Conservation (phyloP, 306 rosid species). For the Casuarina glauca region DNA sequence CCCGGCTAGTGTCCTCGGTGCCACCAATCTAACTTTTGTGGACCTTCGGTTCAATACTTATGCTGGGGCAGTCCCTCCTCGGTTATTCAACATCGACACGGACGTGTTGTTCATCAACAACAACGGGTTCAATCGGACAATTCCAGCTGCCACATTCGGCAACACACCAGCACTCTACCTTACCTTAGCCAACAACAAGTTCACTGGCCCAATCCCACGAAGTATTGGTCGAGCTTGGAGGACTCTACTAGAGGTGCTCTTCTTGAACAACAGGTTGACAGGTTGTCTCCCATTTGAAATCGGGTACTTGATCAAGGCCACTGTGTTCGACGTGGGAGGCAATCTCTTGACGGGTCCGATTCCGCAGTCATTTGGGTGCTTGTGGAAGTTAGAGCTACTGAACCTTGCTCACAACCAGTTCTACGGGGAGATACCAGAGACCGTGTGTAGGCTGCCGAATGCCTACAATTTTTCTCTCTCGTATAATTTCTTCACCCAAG, state of each 20-base stretch:
- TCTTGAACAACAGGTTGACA: conserved; percentile 30
- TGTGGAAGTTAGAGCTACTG: conserved; percentile 21
- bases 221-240: conserved; percentile 40
- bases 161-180: conserved; percentile 43
- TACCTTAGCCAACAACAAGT: conserved; percentile 38
- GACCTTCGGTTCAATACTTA: conserved; percentile 39
- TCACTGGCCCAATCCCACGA: conserved; percentile 33
- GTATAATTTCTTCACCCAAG: conserved; percentile 34
- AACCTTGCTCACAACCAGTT: conserved; percentile 37
- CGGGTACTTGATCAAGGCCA: conserved; percentile 28
- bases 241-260: conserved; percentile 29
- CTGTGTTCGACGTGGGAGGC: conserved; percentile 34
- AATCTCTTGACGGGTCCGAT: conserved; percentile 38
- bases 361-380: conserved; percentile 42
- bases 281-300: conserved; percentile 44
- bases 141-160: conserved; percentile 32
- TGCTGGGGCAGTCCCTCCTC: conserved; percentile 24
- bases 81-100: conserved; percentile 37
- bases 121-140: conserved; percentile 28
- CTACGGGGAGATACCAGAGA: conserved; percentile 40
- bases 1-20: conserved; percentile 31
- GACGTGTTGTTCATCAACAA: conserved; percentile 41
- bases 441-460: conserved; percentile 31
- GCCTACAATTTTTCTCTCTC: conserved; percentile 30
- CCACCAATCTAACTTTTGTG: conserved; percentile 33